phyloP scores from a whole-genome alignment of 2,329 filamentous ascomycete genomes.

The Arthrobotrys iridis region DNA sequence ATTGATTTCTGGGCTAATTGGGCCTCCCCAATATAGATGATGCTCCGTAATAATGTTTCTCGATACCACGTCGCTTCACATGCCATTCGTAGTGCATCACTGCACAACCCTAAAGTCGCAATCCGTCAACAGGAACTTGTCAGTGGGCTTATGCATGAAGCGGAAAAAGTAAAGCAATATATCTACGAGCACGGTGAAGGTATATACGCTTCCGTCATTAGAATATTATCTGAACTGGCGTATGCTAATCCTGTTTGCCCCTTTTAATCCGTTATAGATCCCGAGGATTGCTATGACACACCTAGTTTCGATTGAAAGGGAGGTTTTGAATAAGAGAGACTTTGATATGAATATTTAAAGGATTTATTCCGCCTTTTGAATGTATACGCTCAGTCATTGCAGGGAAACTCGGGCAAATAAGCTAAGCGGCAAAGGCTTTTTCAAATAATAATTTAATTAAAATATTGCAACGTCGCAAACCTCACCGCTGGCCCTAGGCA shows the following conservation, averaged over 20 bases:
- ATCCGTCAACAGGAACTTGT: conserved; percentile 64
- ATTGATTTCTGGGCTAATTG: not conserved
- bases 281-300: conserved; percentile 66
- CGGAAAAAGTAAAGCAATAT: conserved; percentile 66
- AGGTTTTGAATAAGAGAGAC: too few species aligned
- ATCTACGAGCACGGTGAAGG: conserved; percentile 68
- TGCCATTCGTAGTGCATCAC: conserved; percentile 66
- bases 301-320: conserved; percentile 63
- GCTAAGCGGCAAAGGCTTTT: too few species aligned
- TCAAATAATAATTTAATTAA: too few species aligned
- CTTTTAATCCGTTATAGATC: conserved; percentile 62
- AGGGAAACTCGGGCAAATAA: too few species aligned
- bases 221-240: not conserved
- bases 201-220: conserved; percentile 59
- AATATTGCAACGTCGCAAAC: too few species aligned
- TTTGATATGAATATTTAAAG: too few species aligned
- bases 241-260: too few species aligned
- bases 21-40: conserved; percentile 65
- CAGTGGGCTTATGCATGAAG: conserved; percentile 65
- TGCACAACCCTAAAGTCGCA: conserved; percentile 65
- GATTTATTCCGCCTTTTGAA: too few species aligned
- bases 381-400: too few species aligned
- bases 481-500: too few species aligned
- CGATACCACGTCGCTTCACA: conserved; percentile 70
- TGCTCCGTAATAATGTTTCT: conserved; percentile 71